phyloP scores from a whole-genome alignment of 441 rosid species.

The Manihot esculenta region DNA sequence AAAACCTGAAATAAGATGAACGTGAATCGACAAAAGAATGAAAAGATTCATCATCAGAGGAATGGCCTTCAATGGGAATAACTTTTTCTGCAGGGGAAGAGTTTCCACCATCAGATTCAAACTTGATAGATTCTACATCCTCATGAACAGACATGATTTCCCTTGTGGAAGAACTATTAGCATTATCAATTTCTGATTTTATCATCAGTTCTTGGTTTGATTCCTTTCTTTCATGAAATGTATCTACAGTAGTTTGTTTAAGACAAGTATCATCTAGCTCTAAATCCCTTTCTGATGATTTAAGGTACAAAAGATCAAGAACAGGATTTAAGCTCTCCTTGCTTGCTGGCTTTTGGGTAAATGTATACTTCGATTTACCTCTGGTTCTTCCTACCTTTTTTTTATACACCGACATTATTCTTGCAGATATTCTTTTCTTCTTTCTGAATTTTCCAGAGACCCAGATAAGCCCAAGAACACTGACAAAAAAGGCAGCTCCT shows the following conservation, averaged over 20 bases:
- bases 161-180: constrained; percentile 55
- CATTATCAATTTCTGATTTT: constrained; percentile 44
- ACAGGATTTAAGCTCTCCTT: constrained; percentile 67
- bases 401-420: constrained; percentile 21
- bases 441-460: constrained; percentile 43
- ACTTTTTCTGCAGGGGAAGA: constrained; percentile 34
- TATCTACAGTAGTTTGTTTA: constrained; percentile 37
- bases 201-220: constrained; percentile 26
- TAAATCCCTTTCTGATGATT: constrained; percentile 56
- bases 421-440: constrained; percentile 20
- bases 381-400: constrained; percentile 31
- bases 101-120: constrained; percentile 39
- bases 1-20: constrained; percentile 48
- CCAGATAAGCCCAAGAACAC: constrained; percentile 55
- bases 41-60: constrained; percentile 84
- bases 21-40: constrained; percentile 68
- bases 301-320: constrained; percentile 65
- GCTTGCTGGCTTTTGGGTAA: constrained; percentile 43
- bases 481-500: constrained; percentile 52
- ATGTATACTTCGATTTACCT: constrained; percentile 35
- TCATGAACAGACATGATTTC: constrained; percentile 68
- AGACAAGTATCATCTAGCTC: constrained; percentile 52
- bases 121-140: constrained; percentile 32
- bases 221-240: constrained; percentile 34
- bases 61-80: constrained; percentile 39